Evolutionary conservation across 495 filamentous ascomycete genomes (phyloP).

Genomic region (Patellaria atrata): DNA sequence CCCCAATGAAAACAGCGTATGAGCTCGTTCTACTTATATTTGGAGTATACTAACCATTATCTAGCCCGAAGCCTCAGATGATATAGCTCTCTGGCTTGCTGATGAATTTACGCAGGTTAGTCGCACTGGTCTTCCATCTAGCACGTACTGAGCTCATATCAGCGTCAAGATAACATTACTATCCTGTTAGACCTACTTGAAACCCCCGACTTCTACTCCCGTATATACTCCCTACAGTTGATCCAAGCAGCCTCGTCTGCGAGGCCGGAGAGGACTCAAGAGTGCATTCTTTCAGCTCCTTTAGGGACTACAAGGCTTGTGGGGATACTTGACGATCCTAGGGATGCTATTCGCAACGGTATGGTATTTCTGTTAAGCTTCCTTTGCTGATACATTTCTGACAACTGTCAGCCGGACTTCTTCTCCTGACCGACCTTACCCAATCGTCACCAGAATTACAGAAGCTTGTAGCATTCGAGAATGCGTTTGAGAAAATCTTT

Average conservation of each 20-base stretch:
- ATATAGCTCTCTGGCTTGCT: slow-evolving; percentile 91
- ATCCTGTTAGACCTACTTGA: slow-evolving; percentile 81
- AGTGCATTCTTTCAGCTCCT: slow-evolving; percentile 79
- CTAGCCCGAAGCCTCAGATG: slow-evolving; percentile 86
- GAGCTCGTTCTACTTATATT: slow-evolving; percentile 17
- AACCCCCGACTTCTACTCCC: slow-evolving; percentile 77
- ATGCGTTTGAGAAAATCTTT: slow-evolving; percentile 80
- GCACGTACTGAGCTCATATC: slow-evolving; percentile 32
- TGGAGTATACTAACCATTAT: slow-evolving; percentile 20
- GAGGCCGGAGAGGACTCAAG: slow-evolving; percentile 84
- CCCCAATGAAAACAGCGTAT: slow-evolving; percentile 52
- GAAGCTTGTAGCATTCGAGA: slow-evolving; percentile 88
- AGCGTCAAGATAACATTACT: slow-evolving; percentile 94
- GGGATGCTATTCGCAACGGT: slow-evolving; percentile 85
- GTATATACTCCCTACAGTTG: slow-evolving; percentile 83
- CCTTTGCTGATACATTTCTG: slow-evolving; percentile 16
- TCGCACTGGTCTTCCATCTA: neutral
- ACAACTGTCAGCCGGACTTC: slow-evolving; percentile 40
- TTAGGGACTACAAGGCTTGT: slow-evolving; percentile 81
- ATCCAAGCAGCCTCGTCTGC: slow-evolving; percentile 76
- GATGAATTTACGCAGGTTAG: slow-evolving; percentile 92
- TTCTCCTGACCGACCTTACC: slow-evolving; percentile 55
- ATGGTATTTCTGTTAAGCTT: slow-evolving; percentile 21
- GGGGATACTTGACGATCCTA: slow-evolving; percentile 62
- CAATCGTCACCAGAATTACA: slow-evolving; percentile 68